Percentiles rank a stretch among this genome's conserved stretches.
Conservation (phyloP, 805 yeast genomes). For the Yarrowia hollandica region DNA sequence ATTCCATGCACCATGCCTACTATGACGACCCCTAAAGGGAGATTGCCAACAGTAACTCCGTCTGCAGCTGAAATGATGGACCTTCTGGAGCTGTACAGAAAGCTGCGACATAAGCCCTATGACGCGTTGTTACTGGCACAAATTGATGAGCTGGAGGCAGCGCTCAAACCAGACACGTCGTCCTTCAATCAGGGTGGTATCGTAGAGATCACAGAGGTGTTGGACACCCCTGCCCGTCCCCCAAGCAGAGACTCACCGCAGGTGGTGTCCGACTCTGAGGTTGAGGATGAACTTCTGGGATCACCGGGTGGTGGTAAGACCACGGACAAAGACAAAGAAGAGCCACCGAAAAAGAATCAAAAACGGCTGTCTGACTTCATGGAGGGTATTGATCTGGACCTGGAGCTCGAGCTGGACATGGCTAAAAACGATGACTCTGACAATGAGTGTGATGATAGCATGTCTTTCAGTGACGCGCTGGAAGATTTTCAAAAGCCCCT, state of each 20-base stretch:
- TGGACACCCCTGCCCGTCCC: conserved; percentile 11
- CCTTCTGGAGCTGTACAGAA: conserved; percentile 1
- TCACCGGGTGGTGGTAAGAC: background rate
- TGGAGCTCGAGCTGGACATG: conserved; percentile 3
- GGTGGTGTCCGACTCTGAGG: conserved; percentile 4
- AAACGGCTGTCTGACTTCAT: background rate
- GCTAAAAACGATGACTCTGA: background rate
- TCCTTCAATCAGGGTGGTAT: background rate
- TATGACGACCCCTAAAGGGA: background rate
- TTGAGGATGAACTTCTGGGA: background rate
- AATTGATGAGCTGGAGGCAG: conserved; percentile 22
- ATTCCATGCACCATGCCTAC: conserved; percentile 12
- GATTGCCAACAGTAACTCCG: background rate
- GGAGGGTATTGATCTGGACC: conserved; percentile 11
- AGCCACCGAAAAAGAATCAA: background rate
- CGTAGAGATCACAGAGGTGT: background rate
- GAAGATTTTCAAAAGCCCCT: background rate
- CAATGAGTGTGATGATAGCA: background rate
- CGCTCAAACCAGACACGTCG: background rate
- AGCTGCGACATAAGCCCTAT: background rate
- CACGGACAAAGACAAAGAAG: background rate
- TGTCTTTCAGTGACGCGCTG: background rate
- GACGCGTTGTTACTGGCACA: conserved; percentile 1
- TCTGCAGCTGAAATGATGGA: background rate
- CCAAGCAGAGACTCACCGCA: background rate